A percentile compares a stretch with the other conserved stretches of the same genome.
phyloP scores from a whole-genome alignment of 73 alveolate genomes.

The Tetrahymena elliotti region DNA sequence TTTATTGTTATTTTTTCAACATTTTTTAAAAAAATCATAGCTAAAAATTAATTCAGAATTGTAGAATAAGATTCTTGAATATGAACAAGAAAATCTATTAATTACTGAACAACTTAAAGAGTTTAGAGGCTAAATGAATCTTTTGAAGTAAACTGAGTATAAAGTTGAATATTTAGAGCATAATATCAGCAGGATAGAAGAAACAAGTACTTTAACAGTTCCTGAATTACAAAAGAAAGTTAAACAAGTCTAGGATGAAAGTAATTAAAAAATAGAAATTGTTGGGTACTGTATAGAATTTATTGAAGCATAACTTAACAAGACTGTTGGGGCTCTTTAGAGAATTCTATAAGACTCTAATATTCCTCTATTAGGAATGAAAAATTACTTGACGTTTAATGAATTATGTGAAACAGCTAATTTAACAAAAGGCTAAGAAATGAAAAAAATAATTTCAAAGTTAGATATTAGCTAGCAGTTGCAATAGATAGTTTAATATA shows the following conservation, averaged over 20 bases:
- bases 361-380: neutral
- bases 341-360: neutral
- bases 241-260: neutral
- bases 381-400: neutral
- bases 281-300: neutral
- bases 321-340: neutral
- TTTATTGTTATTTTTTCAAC: neutral
- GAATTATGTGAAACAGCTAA: neutral
- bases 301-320: neutral
- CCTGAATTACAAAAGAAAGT: neutral
- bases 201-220: neutral
- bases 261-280: neutral
- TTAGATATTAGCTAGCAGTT: neutral
- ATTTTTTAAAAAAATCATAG: neutral
- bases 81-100: neutral
- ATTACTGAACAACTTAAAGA: neutral
- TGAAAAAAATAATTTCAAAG: neutral
- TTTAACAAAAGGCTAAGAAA: neutral
- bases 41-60: neutral
- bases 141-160: neutral
- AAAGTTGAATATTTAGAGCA: neutral
- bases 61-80: neutral
- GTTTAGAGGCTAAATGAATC: neutral
- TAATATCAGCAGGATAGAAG: neutral
- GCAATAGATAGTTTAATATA: neutral